Evolutionary conservation across 257 asterid species (phyloP).

Genomic region (Eustoma russellianum): DNA sequence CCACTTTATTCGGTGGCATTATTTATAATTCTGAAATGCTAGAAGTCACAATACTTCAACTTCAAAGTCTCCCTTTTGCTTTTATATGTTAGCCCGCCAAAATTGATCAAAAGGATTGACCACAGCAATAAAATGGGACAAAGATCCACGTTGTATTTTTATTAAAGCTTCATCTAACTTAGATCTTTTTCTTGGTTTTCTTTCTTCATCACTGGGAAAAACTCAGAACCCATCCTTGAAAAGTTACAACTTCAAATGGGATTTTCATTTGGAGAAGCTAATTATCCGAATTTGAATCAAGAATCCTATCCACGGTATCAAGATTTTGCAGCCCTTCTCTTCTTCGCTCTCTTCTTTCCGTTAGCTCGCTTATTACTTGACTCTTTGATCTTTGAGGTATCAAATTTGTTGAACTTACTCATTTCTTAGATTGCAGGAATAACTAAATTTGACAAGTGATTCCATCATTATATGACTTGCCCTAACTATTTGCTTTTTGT

Average conservation of each 20-base stretch:
- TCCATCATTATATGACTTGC: not conserved
- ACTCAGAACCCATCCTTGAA: not conserved
- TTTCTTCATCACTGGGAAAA: not conserved
- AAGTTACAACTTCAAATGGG: not conserved
- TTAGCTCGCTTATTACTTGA: constrained; percentile 16
- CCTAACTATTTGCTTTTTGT: not conserved
- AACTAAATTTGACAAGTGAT: too few species aligned
- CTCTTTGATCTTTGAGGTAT: constrained; percentile 21
- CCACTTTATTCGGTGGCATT: too few species aligned
- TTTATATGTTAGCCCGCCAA: not conserved
- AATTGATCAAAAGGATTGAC: constrained; percentile 7
- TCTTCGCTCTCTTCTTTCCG: constrained; percentile 14
- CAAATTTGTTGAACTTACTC: not conserved
- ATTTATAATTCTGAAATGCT: too few species aligned
- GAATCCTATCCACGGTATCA: constrained; percentile 20
- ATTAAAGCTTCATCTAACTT: too few species aligned
- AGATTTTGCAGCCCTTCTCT: constrained; percentile 16
- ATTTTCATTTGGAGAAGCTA: not conserved
- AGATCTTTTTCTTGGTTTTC: not conserved
- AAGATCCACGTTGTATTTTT: not conserved
- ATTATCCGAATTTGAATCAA: constrained; percentile 10
- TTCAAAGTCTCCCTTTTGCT: not conserved
- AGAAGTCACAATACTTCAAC: too few species aligned
- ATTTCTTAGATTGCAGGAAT: not conserved
- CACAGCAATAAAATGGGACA: not conserved